A percentile compares a stretch with the other conserved stretches of the same genome.
These are phyloP conservation scores for Dioszegia hungarica DNA, from an alignment of 768 basidiomycete genomes.

Conservation along the genomic window DNA sequence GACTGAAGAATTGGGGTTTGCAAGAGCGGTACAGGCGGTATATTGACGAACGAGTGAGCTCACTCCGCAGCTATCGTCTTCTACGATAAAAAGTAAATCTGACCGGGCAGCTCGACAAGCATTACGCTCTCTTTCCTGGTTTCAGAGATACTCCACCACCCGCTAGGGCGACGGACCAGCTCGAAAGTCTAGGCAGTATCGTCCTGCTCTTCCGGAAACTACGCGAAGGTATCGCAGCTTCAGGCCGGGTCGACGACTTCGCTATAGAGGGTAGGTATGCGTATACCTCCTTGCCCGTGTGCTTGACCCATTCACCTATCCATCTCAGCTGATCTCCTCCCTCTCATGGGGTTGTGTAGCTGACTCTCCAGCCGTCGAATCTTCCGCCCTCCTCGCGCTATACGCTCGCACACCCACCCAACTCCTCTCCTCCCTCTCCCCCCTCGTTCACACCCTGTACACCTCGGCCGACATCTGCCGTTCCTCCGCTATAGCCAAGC, in stretches of 20 bases:
- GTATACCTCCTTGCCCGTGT: background rate
- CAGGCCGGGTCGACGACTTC: slow-evolving; percentile 38
- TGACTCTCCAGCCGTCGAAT: no score
- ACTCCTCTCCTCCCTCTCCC: no score
- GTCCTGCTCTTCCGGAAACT: slow-evolving; percentile 45
- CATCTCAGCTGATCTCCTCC: slow-evolving; percentile 31
- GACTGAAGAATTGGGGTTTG: slow-evolving; percentile 37
- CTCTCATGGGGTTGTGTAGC: slow-evolving; percentile 33
- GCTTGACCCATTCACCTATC: slow-evolving; percentile 36
- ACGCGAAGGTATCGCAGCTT: slow-evolving; percentile 44
- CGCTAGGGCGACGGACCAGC: slow-evolving; percentile 20
- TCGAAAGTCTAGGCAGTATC: slow-evolving; percentile 42
- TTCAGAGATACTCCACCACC: slow-evolving; percentile 18
- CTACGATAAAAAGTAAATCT: background rate
- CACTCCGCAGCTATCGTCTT: background rate
- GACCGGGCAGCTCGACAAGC: slow-evolving; percentile 32
- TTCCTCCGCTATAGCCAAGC: no score
- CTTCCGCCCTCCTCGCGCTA: no score
- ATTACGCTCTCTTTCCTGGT: slow-evolving; percentile 23
- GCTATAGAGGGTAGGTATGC: slow-evolving; percentile 40
- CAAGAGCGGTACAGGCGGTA: slow-evolving; percentile 41
- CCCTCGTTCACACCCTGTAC: no score
- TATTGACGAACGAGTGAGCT: slow-evolving; percentile 42
- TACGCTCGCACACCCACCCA: no score
- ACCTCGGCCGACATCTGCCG: no score